Evolutionary conservation across 768 basidiomycete genomes (phyloP), one percentile per base, ranked within the genome.

Genomic region (Collybia sordida): DNA sequence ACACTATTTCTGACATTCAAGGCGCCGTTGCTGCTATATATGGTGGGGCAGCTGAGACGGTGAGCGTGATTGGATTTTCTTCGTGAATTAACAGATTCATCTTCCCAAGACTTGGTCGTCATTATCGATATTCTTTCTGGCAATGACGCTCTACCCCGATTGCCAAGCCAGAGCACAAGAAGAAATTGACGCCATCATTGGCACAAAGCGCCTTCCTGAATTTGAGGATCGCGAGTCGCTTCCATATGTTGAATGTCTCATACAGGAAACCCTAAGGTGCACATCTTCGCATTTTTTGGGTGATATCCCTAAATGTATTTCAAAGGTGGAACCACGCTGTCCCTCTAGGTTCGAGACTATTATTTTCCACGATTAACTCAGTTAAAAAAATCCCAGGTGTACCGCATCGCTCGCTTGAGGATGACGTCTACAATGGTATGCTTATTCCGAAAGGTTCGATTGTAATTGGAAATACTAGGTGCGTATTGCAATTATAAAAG

Each of bases 391-490:
- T 23, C 24, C 21, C 12, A 59, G 54, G 54, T 6, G 23, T 56
- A 12, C 57, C 57, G 15, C 57, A 59, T 22, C 38, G 36, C 18
- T 52, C 46, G 2, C 6, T 54, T 39, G 57, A 68, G 31, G 72
- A 75, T 47, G 77, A 74, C 44, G 47, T 68, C 14, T 77, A 77
- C 50, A 4, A 40, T 4, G 57, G 57, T n/a, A 59, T 59, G 57
- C 49, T 53, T 17, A 59, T 59, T 11, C 57, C 57, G 2, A 49
- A 53, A 23, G 49, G 51, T 0, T 48, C 52, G 4, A n/a, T 53
- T 8, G 39, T 59, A 0, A 46, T 59, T 23, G 52, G 49, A 3
- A 59, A 59, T 46, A 47, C 39, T 9, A 47, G 52, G 56, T 57
- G 5, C 19, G 27, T 41, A 23, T 31, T 6, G 23, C n/a, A 28